Base-by-base conservation (phyloP, 371 early-diverging fungal species). In the Phascolomyces articulosus region DNA sequence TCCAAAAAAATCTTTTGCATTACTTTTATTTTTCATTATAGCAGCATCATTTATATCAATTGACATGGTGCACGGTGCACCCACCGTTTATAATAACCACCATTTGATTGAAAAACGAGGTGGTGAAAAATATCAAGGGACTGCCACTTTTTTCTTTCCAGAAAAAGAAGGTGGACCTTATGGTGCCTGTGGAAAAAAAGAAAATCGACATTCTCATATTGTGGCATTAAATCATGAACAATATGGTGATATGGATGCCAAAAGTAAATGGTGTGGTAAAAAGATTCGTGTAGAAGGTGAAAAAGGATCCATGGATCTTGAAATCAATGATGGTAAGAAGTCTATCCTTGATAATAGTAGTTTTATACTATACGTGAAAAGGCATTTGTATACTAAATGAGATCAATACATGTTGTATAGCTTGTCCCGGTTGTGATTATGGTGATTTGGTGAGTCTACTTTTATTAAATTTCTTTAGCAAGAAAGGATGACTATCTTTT, bases 291-390 rank as follows among this genome's bases (percentile, higher is more conserved):
- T 71, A n/a, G 53, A 59, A n/a, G 71, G 71, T 27, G 34, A 54
- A 20, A 21, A 54, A 11, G 67, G 71, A 34, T 60, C 71, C 3
- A 77, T 85, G 3, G 75, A 67, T 34, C 87, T 85, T 31, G 82
- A 73, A 31, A 62, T 87, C n/a, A 75, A 82, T 16, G 90, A 89
- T 67, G 77, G 51, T 49, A 49, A 10, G 51, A 4, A 23, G 3
- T 31, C 3, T 31, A 31, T 31, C 10, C 31, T 23, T n/a, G 16
- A 8, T 16, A 3, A 4, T 15, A 41, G 9, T 16, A 3, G 4
- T 41, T 41, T 41, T n/a, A 9, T 41, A 9, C n/a, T 41, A 15
- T 41, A 9, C 16, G 4, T 3, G 4, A 41, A 41, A n/a, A 41
- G 4, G 41, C 4, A 41, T 38, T 9, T 4, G n/a, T 8, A 16